These are phyloP conservation scores for Aspergillus chevalieri DNA, from an alignment of 2,329 filamentous ascomycete species.

Conservation along the genomic window DNA sequence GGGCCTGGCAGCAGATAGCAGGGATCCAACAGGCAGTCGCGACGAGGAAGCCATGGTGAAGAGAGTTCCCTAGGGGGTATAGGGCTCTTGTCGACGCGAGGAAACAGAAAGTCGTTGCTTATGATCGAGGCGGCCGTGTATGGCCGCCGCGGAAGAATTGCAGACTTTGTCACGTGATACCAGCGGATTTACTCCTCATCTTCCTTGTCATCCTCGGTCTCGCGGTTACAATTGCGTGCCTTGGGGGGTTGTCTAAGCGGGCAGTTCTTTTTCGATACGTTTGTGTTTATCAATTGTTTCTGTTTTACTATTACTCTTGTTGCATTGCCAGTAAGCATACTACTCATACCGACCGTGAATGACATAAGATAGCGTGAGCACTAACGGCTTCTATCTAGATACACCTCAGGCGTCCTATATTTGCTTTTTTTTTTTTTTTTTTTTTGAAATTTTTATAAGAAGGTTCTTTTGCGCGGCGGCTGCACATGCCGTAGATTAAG, in stretches of 20 bases:
- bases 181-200: neutral
- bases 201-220: constrained; percentile 10
- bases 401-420: neutral
- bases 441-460: constrained; percentile 1
- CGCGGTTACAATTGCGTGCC: constrained; percentile 1
- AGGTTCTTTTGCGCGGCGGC: constrained; percentile 22
- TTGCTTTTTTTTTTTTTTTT: neutral
- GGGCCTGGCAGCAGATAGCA: constrained; percentile 14
- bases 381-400: neutral
- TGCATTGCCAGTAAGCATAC: neutral
- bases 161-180: constrained; percentile 15
- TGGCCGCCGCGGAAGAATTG: constrained; percentile 13
- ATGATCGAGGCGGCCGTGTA: neutral
- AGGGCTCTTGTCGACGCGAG: neutral
- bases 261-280: neutral
- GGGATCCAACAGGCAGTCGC: constrained; percentile 18
- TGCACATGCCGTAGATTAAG: constrained; percentile 34
- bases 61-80: neutral
- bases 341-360: too few species aligned
- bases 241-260: constrained; percentile 1
- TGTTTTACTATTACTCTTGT: neutral
- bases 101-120: neutral
- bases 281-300: neutral
- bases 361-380: neutral
- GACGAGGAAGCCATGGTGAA: constrained; percentile 28